Evolutionary conservation across 441 rosid species (phyloP).

Genomic region (Syzygium syzygioides): DNA sequence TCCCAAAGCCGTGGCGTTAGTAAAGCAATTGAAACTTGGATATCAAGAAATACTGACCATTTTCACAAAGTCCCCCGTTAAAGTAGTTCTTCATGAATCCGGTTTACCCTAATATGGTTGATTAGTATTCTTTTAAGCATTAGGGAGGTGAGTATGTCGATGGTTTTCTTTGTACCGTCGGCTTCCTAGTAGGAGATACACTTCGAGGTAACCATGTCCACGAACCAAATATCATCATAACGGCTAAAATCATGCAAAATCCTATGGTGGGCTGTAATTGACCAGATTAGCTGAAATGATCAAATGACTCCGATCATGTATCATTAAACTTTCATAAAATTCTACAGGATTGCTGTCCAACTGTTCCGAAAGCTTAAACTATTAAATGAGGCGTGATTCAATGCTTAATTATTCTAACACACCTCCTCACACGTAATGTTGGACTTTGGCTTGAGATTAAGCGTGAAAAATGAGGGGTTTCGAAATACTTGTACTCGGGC

Average conservation of each 20-base stretch:
- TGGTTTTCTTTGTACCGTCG: not conserved
- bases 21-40: not conserved
- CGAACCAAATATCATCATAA: not conserved
- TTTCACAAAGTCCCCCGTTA: not conserved
- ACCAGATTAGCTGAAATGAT: not conserved
- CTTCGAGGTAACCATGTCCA: not conserved
- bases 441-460: not conserved
- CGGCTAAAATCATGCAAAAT: not conserved
- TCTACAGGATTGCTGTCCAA: fast-evolving
- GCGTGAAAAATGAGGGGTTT: not conserved
- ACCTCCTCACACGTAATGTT: fast-evolving
- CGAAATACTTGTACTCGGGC: not conserved
- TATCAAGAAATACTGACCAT: not conserved
- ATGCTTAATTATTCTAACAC: not conserved
- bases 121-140: not conserved
- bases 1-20: not conserved
- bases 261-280: fast-evolving
- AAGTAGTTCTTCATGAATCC: not conserved
- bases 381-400: fast-evolving
- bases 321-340: not conserved
- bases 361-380: not conserved
- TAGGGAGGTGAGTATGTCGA: not conserved
- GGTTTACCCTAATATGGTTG: not conserved
- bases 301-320: fast-evolving
- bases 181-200: not conserved